Conservation (phyloP, 2,329 filamentous ascomycete genomes). For the Fusarium liriodendri region DNA sequence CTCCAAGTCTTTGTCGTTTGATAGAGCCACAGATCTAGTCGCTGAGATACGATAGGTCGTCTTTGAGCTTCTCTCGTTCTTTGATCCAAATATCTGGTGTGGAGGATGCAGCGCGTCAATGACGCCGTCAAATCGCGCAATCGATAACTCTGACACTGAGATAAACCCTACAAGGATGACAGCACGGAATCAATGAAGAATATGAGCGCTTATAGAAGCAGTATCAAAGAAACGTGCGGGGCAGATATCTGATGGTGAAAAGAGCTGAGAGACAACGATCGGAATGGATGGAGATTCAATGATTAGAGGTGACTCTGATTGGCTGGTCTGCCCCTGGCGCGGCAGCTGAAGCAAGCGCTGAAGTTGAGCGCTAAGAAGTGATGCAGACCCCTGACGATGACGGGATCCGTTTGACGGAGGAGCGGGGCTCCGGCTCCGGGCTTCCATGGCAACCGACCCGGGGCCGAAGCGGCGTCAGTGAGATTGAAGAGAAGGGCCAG, state of each 20-base stretch:
- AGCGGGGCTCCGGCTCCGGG: background rate
- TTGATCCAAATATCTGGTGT: background rate
- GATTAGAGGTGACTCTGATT: slow-evolving; percentile 7
- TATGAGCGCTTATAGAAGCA: background rate
- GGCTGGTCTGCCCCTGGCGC: background rate
- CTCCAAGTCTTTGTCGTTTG: background rate
- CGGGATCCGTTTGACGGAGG: background rate
- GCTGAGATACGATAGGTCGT: background rate
- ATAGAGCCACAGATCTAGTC: background rate
- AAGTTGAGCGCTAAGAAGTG: background rate
- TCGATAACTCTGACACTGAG: background rate
- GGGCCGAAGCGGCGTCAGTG: background rate
- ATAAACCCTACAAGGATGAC: background rate
- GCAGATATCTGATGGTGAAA: background rate
- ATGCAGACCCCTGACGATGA: background rate
- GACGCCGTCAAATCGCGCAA: background rate
- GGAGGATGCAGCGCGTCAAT: background rate
- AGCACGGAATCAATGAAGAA: background rate
- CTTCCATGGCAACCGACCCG: background rate
- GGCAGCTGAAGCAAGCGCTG: slow-evolving; percentile 11
- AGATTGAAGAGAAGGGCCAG: too few species aligned
- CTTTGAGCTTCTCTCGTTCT: background rate
- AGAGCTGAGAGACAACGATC: background rate
- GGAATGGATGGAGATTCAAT: background rate
- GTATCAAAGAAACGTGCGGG: background rate